A percentile compares a stretch with the other conserved stretches of the same genome.
phyloP scores from a whole-genome alignment of 352 stramenopile genomes.

The Plasmopara viticola region DNA sequence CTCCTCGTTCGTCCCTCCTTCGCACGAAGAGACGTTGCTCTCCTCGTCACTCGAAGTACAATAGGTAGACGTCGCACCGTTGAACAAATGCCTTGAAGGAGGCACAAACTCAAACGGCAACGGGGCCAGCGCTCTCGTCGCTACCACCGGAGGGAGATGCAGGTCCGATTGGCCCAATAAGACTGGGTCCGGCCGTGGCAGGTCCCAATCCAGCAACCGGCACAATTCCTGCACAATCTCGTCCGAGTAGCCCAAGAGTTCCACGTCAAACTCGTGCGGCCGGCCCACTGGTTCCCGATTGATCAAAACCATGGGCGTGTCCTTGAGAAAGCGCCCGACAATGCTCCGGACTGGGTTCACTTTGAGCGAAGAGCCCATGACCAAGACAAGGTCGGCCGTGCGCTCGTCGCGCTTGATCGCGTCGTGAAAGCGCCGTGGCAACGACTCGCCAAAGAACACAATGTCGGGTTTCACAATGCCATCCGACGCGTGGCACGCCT shows the following conservation, averaged over 20 bases:
- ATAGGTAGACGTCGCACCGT: slow-evolving; percentile 55
- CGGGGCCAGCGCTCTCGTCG: slow-evolving; percentile 23
- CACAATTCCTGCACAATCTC: slow-evolving; percentile 82
- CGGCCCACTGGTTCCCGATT: slow-evolving; percentile 78
- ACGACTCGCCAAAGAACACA: slow-evolving; percentile 96
- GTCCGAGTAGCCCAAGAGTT: slow-evolving; percentile 78
- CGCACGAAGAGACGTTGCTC: slow-evolving; percentile 48
- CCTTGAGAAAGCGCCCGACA: slow-evolving; percentile 73
- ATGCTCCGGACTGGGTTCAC: slow-evolving; percentile 93
- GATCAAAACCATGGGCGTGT: slow-evolving; percentile 80
- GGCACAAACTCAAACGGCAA: slow-evolving; percentile 61
- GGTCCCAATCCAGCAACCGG: slow-evolving; percentile 66
- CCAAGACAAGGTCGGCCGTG: slow-evolving; percentile 93
- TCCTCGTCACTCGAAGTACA: slow-evolving; percentile 54
- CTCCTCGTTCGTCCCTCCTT: slow-evolving; percentile 33
- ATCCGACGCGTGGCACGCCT: slow-evolving; percentile 51
- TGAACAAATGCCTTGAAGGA: slow-evolving; percentile 71
- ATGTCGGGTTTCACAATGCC: slow-evolving; percentile 97
- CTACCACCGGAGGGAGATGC: slow-evolving; percentile 13
- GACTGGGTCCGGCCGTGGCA: slow-evolving; percentile 62
- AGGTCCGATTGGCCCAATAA: slow-evolving; percentile 62
- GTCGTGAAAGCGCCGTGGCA: slow-evolving; percentile 88
- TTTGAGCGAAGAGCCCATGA: slow-evolving; percentile 98
- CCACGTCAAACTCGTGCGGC: slow-evolving; percentile 80
- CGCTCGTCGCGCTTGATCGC: slow-evolving; percentile 73